These are phyloP conservation scores for Thelephora terrestris DNA, from an alignment of 1,284 basidiomycete genomes.

Conservation along the genomic window DNA sequence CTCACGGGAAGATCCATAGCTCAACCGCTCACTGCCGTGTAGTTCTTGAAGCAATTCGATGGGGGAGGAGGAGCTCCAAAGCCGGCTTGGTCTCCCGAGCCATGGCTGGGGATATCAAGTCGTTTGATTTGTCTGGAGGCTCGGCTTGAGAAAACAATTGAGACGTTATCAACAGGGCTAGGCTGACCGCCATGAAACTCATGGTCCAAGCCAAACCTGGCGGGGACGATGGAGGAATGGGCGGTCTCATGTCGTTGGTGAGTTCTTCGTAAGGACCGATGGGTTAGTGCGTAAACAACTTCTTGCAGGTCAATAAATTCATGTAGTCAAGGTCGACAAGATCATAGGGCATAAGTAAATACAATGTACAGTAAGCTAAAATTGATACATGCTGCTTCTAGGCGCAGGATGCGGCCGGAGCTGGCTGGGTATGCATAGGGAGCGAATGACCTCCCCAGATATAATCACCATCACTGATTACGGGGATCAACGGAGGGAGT, in stretches of 20 bases:
- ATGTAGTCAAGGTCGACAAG: no score
- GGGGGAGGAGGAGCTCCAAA: constrained; percentile 33
- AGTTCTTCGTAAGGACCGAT: no score
- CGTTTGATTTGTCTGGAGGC: constrained; percentile 66
- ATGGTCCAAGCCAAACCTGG: constrained; percentile 62
- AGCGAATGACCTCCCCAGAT: no score
- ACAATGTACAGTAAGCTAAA: no score
- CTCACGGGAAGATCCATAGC: background rate
- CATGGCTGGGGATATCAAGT: constrained; percentile 68
- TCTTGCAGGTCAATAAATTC: no score
- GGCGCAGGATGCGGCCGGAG: no score
- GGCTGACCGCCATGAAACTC: constrained; percentile 77
- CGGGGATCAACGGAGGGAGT: no score
- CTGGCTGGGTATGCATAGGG: no score
- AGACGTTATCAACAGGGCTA: constrained; percentile 73
- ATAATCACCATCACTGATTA: no score
- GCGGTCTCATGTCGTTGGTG: constrained; percentile 46
- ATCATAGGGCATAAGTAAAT: no score
- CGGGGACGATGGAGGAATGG: constrained; percentile 57
- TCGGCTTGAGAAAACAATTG: constrained; percentile 63
- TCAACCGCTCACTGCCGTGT: constrained; percentile 2
- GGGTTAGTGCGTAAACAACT: no score
- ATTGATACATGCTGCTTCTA: no score
- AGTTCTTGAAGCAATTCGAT: constrained; percentile 58
- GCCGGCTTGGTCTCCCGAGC: constrained; percentile 70